Evolutionary conservation across 78 protist species (phyloP), one percentile per base, ranked within the genome.

Genomic region (Dictyostelium firmibasis): DNA sequence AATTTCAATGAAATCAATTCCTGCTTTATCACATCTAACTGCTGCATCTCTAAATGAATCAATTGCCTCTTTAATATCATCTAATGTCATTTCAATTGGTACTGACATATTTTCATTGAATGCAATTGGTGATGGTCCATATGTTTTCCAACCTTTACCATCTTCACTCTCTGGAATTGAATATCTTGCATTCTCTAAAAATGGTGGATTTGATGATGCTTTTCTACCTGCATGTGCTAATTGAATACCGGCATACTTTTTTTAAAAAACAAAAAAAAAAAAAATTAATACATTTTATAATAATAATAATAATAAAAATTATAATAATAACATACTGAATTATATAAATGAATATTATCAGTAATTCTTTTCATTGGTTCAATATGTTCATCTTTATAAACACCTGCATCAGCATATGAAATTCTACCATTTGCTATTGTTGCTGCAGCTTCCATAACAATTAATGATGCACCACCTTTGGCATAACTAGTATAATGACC

Each of bases 1-100:
- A 53, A 97, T 79, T 18, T 97, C 89, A 25, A 97, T 85, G 8
- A 77, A 85, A 72, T 95, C 97, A 70, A 95, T 92, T 18, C 98
- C 98, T 4, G 96, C 96, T 25, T 86, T 35, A 9, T 79, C n/a
- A 35, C 81, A 78, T 53, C 92, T 84, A 1, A 2, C 81, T 1
- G 98, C 98, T 1, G 98, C 85, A 0, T 16, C 53, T 35, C 77
- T 89, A 76, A 93, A 97, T 44, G 77, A 47, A 2, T 81, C 29
- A 7, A 93, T 35, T 0, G 81, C 64, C 0, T 35, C 38, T 7
- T 38, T 4, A 35, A 97, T 95, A 7, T 96, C 96, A 14, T 64
- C 83, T 7, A 18, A 10, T n/a, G 91, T 69, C 86, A 92, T 27
- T 29, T 33, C 97, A 8, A 86, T 76, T 53, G 96, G 96, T 29